These are phyloP conservation scores for Grigorovia jiainica DNA, from an alignment of 805 yeast genomes.

Conservation along the genomic window DNA sequence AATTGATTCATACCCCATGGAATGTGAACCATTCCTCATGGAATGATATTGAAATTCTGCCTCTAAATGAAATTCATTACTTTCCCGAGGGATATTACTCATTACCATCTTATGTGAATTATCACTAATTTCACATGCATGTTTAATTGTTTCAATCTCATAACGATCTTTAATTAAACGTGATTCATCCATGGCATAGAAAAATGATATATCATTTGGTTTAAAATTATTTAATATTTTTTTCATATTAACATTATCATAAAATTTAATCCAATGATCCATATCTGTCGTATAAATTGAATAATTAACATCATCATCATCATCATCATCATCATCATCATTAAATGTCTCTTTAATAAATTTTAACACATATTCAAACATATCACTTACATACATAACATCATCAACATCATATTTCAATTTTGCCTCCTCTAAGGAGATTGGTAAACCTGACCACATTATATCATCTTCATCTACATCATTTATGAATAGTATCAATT, in stretches of 20 bases:
- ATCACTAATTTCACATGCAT: constrained; percentile 80
- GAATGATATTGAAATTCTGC: constrained; percentile 95
- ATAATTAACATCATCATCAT: too few species aligned
- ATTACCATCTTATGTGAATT: constrained; percentile 84
- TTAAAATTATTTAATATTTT: constrained; percentile 19
- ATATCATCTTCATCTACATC: constrained; percentile 79
- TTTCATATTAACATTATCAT: not conserved
- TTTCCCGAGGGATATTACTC: constrained; percentile 84
- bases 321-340: too few species aligned
- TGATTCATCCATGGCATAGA: constrained; percentile 78
- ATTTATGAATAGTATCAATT: constrained; percentile 69
- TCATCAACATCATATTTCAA: constrained; percentile 71
- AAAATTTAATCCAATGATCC: constrained; percentile 33
- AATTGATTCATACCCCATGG: constrained; percentile 86
- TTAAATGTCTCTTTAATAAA: not conserved
- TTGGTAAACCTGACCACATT: constrained; percentile 93
- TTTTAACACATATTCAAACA: constrained; percentile 23
- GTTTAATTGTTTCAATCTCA: constrained; percentile 66
- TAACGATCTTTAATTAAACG: constrained; percentile 75
- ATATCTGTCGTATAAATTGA: constrained; percentile 46
- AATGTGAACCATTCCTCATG: constrained; percentile 84
- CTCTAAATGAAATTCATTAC: constrained; percentile 83
- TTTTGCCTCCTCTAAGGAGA: constrained; percentile 54
- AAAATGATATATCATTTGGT: constrained; percentile 40
- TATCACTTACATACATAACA: constrained; percentile 51